phyloP scores from a whole-genome alignment of 805 yeast species.

The Saturnispora serradocipensis region DNA sequence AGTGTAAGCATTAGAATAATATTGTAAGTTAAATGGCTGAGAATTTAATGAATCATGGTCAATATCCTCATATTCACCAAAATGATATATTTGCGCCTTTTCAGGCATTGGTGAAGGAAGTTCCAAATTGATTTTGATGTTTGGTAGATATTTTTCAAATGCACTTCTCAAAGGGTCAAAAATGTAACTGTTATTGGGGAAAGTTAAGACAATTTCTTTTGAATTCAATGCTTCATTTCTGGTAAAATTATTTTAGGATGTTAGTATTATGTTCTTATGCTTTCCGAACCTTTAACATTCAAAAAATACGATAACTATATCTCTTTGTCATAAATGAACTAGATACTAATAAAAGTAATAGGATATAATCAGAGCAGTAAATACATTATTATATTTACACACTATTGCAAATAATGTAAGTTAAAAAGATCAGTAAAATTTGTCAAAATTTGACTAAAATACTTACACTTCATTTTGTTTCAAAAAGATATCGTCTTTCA shows the following conservation, averaged over 20 bases:
- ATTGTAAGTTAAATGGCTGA: slow-evolving; percentile 28
- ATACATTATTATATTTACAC: neutral
- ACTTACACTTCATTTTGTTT: neutral
- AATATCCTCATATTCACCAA: slow-evolving; percentile 83
- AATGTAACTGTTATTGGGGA: slow-evolving; percentile 33
- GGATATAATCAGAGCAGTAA: neutral
- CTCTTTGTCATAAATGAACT: neutral
- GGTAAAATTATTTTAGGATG: neutral
- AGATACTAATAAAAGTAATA: neutral
- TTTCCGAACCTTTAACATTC: neutral
- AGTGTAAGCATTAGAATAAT: slow-evolving; percentile 69
- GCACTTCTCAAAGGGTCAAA: slow-evolving; percentile 35
- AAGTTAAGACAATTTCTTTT: slow-evolving; percentile 26
- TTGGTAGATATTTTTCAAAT: slow-evolving; percentile 18
- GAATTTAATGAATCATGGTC: slow-evolving; percentile 56
- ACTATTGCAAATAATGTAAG: neutral
- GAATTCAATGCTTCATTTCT: neutral
- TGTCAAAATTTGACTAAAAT: neutral
- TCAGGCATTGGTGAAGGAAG: slow-evolving; percentile 9
- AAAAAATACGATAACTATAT: too few species aligned
- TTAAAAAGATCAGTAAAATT: neutral
- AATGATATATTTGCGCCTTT: slow-evolving; percentile 48
- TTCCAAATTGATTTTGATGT: slow-evolving; percentile 3
- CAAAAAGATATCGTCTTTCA: slow-evolving; percentile 17
- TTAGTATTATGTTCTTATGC: neutral